phyloP scores from a whole-genome alignment of 1,139 yeast species.

The Martiniozyma asiatica region DNA sequence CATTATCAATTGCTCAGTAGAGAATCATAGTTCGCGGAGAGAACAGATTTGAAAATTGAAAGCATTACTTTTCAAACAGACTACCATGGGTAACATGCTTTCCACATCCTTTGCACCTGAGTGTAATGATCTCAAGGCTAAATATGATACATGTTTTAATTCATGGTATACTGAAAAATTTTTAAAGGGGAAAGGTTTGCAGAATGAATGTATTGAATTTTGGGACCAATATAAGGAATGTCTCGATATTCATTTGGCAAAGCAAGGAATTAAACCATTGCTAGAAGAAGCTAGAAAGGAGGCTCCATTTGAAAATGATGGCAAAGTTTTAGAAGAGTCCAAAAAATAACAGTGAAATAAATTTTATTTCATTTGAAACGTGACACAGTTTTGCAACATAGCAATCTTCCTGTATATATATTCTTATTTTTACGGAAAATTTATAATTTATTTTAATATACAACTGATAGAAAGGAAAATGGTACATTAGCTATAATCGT shows the following conservation, averaged over 20 bases:
- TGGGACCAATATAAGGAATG: conserved; percentile 86
- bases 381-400: no score
- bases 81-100: conserved; percentile 64
- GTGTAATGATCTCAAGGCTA: conserved; percentile 75
- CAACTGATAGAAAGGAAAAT: not conserved
- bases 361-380: no score
- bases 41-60: no score
- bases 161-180: conserved; percentile 92
- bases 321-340: conserved; percentile 23
- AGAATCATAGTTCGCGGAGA: no score
- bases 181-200: conserved; percentile 49
- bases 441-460: no score
- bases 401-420: no score
- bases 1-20: no score
- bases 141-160: conserved; percentile 87
- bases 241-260: conserved; percentile 60
- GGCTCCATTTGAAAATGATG: conserved; percentile 73
- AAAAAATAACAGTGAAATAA: no score
- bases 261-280: conserved; percentile 69
- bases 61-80: no score
- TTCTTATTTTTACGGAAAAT: no score
- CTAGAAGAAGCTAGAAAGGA: conserved; percentile 85
- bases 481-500: conserved; percentile 13
- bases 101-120: conserved; percentile 95
- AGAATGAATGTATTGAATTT: conserved; percentile 82